Base-by-base conservation (phyloP, 169 alveolate species). In the Eimeria maxima region DNA sequence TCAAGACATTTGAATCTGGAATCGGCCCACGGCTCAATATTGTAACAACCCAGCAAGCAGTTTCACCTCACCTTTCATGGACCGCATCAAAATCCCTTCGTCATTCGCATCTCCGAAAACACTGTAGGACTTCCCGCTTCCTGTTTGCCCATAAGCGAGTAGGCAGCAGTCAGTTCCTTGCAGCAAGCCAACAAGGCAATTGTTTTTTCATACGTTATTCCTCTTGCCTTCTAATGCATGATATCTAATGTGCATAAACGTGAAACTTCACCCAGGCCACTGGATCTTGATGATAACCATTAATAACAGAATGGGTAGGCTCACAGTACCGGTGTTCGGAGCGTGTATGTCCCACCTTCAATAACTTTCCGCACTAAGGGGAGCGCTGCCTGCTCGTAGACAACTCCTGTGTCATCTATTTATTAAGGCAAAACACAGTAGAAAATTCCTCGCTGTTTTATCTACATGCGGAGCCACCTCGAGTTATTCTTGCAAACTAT, bases 81-180 rank as follows among this genome's bases (percentile, higher is more conserved):
- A 60, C 20, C 94, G 94, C 94, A 87, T 87, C 53, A 87, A 74
- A 60, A 87, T 87, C 16, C 94, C 94, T n/a, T 87, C 94, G 50
- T 87, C 94, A 42, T 10, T 44, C 7, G 94, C 65, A 20, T 87
- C 94, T 47, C 94, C 94, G 65, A 87, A 87, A 38, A 87, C 81
- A 47, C 94, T 87, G 94, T 87, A 87, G 63, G 94, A 87, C 63
- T 87, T 87, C 29, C 94, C 94, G 67, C 94, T 87, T 42, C 94
- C 94, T 45, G 94, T 87, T 87, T 87, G 94, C 83, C 94, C 94
- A n/a, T 87, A 87, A 16, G 94, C 94, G 16, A 87, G 81, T 63
- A 87, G 74, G 53, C 81, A 87, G 94, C 94, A 87, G 65, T 87
- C 94, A 42, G 94, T 44, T 16, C 94, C 94, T 87, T 29, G 55